These are phyloP conservation scores for Raddia distichophylla DNA, from an alignment of 176 grass and related monocot species.

Conservation along the genomic window DNA sequence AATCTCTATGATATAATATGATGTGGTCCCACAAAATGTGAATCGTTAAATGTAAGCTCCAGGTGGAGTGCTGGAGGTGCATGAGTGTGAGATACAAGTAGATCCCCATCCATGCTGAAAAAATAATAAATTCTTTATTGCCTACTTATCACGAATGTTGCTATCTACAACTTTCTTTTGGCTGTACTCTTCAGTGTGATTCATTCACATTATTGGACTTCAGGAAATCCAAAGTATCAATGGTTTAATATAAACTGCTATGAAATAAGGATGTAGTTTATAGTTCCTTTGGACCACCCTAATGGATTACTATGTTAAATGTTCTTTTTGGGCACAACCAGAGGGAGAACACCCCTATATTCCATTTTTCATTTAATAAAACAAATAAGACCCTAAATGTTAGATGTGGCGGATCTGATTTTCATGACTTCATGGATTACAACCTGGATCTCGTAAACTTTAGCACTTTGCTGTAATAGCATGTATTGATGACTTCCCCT, in stretches of 20 bases:
- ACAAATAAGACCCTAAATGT: neutral
- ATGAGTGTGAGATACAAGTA: no score
- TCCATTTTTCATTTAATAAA: no score
- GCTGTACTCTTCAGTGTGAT: conserved; percentile 1
- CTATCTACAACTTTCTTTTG: neutral
- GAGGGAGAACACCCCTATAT: no score
- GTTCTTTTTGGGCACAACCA: no score
- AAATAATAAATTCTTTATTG: conserved; percentile 11
- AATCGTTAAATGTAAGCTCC: neutral
- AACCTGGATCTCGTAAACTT: neutral
- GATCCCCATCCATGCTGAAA: no score
- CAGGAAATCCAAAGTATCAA: neutral
- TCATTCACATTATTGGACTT: neutral
- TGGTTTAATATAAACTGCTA: neutral
- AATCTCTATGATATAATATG: conserved; percentile 11
- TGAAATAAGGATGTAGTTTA: conserved; percentile 3
- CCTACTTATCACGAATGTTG: neutral
- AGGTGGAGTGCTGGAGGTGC: neutral
- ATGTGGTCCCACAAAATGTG: neutral
- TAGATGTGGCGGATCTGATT: neutral
- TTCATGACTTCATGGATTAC: conserved; percentile 28
- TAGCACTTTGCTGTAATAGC: neutral
- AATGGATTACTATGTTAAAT: neutral
- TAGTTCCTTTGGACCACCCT: conserved; percentile 20
- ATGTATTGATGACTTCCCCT: conserved; percentile 3